Evolutionary conservation across 2,329 filamentous ascomycete genomes (phyloP).

Genomic region (Chaetomiaceae sp.): DNA sequence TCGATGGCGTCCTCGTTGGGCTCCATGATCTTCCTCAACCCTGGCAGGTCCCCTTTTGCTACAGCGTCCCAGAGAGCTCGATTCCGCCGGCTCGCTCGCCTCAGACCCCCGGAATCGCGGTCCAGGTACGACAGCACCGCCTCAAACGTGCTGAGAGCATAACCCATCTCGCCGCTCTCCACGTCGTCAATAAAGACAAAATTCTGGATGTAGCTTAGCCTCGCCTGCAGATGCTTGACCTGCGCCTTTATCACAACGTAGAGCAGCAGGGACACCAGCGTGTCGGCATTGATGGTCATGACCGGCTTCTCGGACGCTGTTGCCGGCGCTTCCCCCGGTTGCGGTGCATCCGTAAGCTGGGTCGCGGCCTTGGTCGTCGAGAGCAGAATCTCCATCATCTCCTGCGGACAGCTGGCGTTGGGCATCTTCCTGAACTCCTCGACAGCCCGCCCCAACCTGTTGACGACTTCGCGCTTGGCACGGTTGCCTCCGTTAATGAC

Average conservation of each 20-base stretch:
- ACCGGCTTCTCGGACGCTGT: constrained; percentile 48
- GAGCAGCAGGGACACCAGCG: constrained; percentile 83
- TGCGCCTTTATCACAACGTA: constrained; percentile 91
- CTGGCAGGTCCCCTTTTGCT: constrained; percentile 69
- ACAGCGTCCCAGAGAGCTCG: constrained; percentile 83
- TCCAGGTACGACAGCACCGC: constrained; percentile 86
- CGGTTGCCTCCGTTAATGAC: constrained; percentile 71
- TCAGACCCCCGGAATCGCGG: constrained; percentile 73
- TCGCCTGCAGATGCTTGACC: constrained; percentile 79
- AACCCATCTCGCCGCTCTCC: constrained; percentile 92
- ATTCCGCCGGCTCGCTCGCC: constrained; percentile 82
- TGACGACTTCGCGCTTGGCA: constrained; percentile 76
- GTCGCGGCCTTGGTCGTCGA: constrained; percentile 82
- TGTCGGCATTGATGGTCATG: constrained; percentile 74
- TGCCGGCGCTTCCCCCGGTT: constrained; percentile 25
- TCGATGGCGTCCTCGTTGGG: constrained; percentile 52
- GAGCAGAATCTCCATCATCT: constrained; percentile 80
- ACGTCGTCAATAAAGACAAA: constrained; percentile 98
- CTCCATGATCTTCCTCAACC: constrained; percentile 75
- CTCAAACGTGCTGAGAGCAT: constrained; percentile 92
- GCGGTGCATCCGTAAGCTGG: constrained; percentile 53
- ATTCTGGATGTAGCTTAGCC: constrained; percentile 90
- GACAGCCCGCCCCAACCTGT: constrained; percentile 71
- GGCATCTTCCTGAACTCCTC: constrained; percentile 86
- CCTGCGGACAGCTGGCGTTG: constrained; percentile 72